These are phyloP conservation scores for Arthroderma uncinatum DNA, from an alignment of 2,329 filamentous ascomycete genomes.

Conservation along the genomic window DNA sequence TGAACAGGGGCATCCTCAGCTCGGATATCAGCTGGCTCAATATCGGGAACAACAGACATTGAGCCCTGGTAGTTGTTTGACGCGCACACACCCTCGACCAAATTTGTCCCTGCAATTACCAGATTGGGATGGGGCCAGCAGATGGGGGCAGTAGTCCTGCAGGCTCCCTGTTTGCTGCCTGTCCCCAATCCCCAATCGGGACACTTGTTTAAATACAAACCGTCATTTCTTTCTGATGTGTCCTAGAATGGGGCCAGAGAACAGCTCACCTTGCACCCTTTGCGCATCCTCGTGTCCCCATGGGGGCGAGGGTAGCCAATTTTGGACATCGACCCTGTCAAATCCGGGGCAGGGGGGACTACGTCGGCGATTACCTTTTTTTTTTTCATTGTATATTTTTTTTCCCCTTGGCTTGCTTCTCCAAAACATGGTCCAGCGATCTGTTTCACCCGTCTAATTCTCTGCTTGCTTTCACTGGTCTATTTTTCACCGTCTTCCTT, in stretches of 20 bases:
- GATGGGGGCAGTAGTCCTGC: not conserved
- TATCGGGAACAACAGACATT: conserved; percentile 17
- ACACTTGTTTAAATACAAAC: not conserved
- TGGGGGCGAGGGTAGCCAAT: not conserved
- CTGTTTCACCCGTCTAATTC: not conserved
- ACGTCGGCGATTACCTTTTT: not conserved
- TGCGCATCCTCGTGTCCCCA: not conserved
- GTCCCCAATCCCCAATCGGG: not conserved
- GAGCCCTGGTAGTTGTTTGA: not conserved
- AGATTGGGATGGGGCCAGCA: conserved; percentile 1
- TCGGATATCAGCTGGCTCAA: conserved; percentile 38
- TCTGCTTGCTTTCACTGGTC: not conserved
- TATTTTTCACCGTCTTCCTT: conserved; percentile 3
- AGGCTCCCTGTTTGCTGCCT: not conserved
- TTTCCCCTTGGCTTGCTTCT: not conserved
- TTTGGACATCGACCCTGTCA: not conserved
- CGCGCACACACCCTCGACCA: not conserved
- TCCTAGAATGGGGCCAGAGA: not conserved
- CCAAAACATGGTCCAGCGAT: not conserved
- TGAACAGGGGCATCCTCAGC: conserved; percentile 19
- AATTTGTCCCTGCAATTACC: not conserved
- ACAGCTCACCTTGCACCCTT: not conserved
- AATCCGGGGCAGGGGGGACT: not conserved
- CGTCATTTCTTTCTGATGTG: not conserved
- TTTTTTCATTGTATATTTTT: not conserved